These are phyloP conservation scores for Blastobotrys chiropterorum DNA, from an alignment of 805 yeast genomes.

Conservation along the genomic window DNA sequence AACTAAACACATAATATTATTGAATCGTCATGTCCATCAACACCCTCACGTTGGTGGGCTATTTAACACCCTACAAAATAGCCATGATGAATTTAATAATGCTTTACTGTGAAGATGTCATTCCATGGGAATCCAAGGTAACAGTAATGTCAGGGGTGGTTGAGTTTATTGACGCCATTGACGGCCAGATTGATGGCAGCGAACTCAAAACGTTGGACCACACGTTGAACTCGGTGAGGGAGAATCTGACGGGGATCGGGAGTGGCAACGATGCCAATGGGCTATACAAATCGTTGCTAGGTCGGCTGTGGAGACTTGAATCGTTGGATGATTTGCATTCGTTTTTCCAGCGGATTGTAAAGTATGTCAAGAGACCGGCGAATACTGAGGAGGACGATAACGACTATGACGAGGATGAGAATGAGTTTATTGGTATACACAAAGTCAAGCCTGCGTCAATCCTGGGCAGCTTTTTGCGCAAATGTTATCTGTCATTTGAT, in stretches of 20 bases:
- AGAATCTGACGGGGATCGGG: background rate
- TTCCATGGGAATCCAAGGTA: slow-evolving; percentile 10
- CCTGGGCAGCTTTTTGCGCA: slow-evolving; percentile 21
- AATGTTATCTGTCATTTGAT: slow-evolving; percentile 27
- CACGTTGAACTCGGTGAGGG: background rate
- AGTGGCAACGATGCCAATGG: background rate
- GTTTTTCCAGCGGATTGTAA: slow-evolving; percentile 13
- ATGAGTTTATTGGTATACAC: background rate
- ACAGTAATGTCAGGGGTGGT: slow-evolving; percentile 24
- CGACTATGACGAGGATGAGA: background rate
- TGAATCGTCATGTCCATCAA: no score
- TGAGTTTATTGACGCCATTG: slow-evolving; percentile 12
- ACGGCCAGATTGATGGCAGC: slow-evolving; percentile 1
- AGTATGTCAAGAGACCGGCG: slow-evolving; percentile 14
- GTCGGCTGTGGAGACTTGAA: slow-evolving; percentile 10
- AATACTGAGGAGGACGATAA: background rate
- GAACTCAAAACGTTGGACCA: background rate
- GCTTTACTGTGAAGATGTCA: slow-evolving; percentile 18
- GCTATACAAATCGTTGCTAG: slow-evolving; percentile 3
- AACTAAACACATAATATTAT: no score
- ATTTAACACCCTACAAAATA: slow-evolving; percentile 23
- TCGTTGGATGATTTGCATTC: slow-evolving; percentile 15
- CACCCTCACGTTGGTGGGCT: no score
- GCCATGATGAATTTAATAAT: slow-evolving; percentile 17
- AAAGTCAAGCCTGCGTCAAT: slow-evolving; percentile 12